Evolutionary conservation across 2,329 filamentous ascomycete genomes (phyloP).

Genomic region (Diaporthe sp.): DNA sequence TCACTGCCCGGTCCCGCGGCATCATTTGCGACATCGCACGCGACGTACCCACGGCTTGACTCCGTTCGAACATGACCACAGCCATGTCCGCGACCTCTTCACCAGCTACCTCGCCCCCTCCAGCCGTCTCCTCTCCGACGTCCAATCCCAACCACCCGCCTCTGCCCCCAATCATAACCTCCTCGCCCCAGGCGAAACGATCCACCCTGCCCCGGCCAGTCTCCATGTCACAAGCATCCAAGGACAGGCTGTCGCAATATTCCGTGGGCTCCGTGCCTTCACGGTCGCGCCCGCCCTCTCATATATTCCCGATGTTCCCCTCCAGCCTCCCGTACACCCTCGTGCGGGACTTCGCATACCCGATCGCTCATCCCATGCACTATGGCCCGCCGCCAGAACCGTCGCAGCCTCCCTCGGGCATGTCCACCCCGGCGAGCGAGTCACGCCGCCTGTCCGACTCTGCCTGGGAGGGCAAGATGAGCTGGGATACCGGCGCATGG

Average conservation of each 20-base stretch:
- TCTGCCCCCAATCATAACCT: conserved; percentile 66
- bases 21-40: conserved; percentile 41
- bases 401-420: conserved; percentile 77
- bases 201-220: conserved; percentile 71
- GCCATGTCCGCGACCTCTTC: conserved; percentile 70
- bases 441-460: conserved; percentile 85
- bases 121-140: conserved; percentile 58
- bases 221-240: conserved; percentile 78
- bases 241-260: conserved; percentile 86
- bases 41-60: conserved; percentile 35
- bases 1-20: conserved; percentile 35
- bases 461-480: conserved; percentile 79
- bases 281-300: conserved; percentile 84
- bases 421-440: conserved; percentile 89
- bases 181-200: conserved; percentile 69
- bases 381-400: conserved; percentile 89
- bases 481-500: conserved; percentile 67
- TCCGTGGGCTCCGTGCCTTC: conserved; percentile 77
- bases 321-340: conserved; percentile 89
- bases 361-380: conserved; percentile 84
- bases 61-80: conserved; percentile 59
- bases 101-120: conserved; percentile 63
- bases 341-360: conserved; percentile 96
- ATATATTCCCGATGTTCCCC: conserved; percentile 84
- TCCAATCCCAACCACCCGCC: conserved; percentile 66